A percentile compares a stretch with the other conserved stretches of the same genome.
These are phyloP conservation scores for Collybia sp. DNA, from an alignment of 768 basidiomycete genomes.

Conservation along the genomic window DNA sequence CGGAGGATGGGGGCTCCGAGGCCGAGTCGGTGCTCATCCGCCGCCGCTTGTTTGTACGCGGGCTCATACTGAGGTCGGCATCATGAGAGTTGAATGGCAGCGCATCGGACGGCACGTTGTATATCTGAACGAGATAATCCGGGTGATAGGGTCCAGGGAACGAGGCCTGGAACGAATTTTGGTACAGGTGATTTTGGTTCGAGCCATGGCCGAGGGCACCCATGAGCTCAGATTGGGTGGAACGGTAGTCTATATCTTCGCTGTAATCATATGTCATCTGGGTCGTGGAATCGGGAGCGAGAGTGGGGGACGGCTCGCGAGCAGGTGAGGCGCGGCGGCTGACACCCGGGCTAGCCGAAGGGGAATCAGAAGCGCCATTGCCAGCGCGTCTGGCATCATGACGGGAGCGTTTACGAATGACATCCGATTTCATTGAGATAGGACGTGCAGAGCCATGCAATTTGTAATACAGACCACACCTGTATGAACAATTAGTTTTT, in stretches of 20 bases:
- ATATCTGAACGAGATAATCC: constrained; percentile 59
- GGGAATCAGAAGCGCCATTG: constrained; percentile 55
- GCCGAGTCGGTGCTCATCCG: constrained; percentile 63
- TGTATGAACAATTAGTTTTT: constrained; percentile 18
- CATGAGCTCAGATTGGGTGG: constrained; percentile 48
- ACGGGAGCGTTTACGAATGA: constrained; percentile 82
- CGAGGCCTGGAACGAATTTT: constrained; percentile 31
- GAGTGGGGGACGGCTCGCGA: constrained; percentile 56
- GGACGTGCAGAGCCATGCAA: constrained; percentile 82
- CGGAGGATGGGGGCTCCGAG: constrained; percentile 54
- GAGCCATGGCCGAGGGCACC: constrained; percentile 35
- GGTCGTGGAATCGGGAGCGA: constrained; percentile 69
- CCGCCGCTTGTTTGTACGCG: constrained; percentile 59
- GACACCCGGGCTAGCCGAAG: constrained; percentile 70
- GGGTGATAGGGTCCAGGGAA: constrained; percentile 77
- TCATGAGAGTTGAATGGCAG: constrained; percentile 50
- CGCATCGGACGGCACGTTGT: constrained; percentile 40
- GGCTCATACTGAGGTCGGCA: constrained; percentile 34
- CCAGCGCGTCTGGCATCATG: constrained; percentile 69
- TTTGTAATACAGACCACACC: constrained; percentile 83
- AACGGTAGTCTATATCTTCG: constrained; percentile 38
- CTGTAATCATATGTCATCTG: constrained; percentile 46
- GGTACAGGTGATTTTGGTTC: constrained; percentile 17
- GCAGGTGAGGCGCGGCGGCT: constrained; percentile 71
- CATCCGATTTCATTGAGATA: constrained; percentile 89